A percentile compares a stretch with the other conserved stretches of the same genome.
Evolutionary conservation across 345 rosid species (phyloP).

Genomic region (Rhizophora apiculata): DNA sequence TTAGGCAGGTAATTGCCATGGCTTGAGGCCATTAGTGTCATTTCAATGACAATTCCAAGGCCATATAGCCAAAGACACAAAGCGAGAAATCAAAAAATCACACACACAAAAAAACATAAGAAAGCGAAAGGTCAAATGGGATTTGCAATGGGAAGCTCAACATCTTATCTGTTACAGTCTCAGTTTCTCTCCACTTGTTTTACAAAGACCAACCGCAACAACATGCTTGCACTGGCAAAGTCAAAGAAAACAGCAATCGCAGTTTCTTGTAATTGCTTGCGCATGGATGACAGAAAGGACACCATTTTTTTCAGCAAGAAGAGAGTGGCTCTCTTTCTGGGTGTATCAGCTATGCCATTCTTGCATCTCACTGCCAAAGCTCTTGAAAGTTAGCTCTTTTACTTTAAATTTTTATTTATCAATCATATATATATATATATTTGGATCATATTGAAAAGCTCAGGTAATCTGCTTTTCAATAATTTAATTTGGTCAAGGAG

Average conservation of each 20-base stretch:
- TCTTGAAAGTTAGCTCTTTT: constrained; percentile 24
- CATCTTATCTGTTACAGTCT: constrained; percentile 36
- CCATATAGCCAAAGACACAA: no score
- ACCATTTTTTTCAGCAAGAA: constrained; percentile 28
- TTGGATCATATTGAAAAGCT: no score
- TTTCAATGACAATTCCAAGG: no score
- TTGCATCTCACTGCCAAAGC: constrained; percentile 48
- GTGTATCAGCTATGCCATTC: constrained; percentile 68
- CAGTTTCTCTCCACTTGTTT: constrained; percentile 32
- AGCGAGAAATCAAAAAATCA: background rate
- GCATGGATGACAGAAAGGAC: constrained; percentile 30
- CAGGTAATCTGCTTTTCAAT: no score
- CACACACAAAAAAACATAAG: background rate
- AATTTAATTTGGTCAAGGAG: constrained; percentile 15
- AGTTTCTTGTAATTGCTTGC: constrained; percentile 28
- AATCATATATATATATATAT: no score
- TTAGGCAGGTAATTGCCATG: no score
- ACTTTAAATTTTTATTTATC: no score
- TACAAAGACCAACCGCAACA: background rate
- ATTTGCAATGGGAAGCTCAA: constrained; percentile 42
- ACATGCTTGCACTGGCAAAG: constrained; percentile 30
- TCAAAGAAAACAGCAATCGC: constrained; percentile 30
- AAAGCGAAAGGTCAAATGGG: constrained; percentile 25
- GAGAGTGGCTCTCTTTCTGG: constrained; percentile 60
- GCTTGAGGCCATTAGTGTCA: no score